These are phyloP conservation scores for Lecanicillium sp. DNA, from an alignment of 2,329 filamentous ascomycete genomes.

Conservation along the genomic window DNA sequence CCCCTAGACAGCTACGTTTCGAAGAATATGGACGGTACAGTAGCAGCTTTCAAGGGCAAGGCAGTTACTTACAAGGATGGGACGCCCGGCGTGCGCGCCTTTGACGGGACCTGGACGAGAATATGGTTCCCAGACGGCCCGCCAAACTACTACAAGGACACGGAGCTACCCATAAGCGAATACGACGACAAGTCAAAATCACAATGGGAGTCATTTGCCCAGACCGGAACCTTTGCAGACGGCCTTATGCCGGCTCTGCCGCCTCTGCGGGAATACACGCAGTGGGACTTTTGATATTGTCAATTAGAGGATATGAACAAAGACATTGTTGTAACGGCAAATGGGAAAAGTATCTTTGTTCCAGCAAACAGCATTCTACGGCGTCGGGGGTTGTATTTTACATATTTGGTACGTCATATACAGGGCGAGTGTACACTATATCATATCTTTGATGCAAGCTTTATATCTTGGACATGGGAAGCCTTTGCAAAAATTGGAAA, in stretches of 20 bases:
- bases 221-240: conserved; percentile 59
- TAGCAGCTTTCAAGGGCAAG: conserved; percentile 55
- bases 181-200: conserved; percentile 54
- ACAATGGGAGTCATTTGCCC: conserved; percentile 56
- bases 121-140: conserved; percentile 70
- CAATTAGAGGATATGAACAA: no score
- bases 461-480: no score
- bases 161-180: conserved; percentile 45
- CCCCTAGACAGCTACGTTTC: conserved; percentile 33
- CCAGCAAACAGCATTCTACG: no score
- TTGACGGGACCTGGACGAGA: conserved; percentile 49
- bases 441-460: no score
- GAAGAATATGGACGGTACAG: conserved; percentile 31
- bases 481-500: no score
- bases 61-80: conserved; percentile 48
- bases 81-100: conserved; percentile 39
- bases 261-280: conserved; percentile 67
- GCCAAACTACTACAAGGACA: conserved; percentile 53
- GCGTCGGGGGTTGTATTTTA: not conserved
- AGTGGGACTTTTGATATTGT: conserved; percentile 57
- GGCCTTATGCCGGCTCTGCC: conserved; percentile 69
- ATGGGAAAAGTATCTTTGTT: no score
- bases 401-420: not conserved
- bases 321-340: no score
- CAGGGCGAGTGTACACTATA: no score